Conservation (phyloP, 2,329 filamentous ascomycete genomes). For the Aspergillus alliaceus region DNA sequence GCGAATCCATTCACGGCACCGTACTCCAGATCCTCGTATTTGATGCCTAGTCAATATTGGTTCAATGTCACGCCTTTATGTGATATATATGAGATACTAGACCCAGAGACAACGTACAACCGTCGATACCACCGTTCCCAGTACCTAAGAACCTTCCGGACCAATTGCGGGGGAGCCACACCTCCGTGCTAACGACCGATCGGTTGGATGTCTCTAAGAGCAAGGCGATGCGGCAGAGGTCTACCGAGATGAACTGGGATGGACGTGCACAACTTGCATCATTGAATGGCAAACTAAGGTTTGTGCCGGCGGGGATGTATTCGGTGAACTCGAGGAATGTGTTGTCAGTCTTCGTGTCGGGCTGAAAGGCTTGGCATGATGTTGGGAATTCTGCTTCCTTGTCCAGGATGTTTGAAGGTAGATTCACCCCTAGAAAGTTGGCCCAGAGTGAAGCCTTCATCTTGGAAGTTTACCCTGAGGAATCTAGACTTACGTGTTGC, state of each 20-base stretch:
- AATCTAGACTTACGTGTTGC: too few species aligned
- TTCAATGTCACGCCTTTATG: not conserved
- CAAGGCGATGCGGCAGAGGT: not conserved
- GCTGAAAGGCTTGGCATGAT: not conserved
- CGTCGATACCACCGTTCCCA: constrained; percentile 9
- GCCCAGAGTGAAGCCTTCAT: not conserved
- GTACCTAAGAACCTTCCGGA: constrained; percentile 5
- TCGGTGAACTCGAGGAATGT: not conserved
- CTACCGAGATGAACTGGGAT: not conserved
- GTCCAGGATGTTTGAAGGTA: too few species aligned
- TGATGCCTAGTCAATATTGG: not conserved
- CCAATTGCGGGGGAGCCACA: constrained; percentile 9
- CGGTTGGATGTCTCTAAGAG: not conserved
- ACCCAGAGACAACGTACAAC: constrained; percentile 7
- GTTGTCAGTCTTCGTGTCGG: not conserved
- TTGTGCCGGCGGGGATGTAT: not conserved
- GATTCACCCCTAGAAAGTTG: not conserved
- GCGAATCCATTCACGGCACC: constrained; percentile 8
- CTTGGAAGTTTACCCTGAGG: too few species aligned
- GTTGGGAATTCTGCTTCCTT: not conserved
- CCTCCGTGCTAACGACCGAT: constrained; percentile 2
- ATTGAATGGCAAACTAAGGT: not conserved
- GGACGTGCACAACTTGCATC: not conserved
- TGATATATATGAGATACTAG: too few species aligned
- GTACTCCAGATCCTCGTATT: constrained; percentile 11